Evolutionary conservation across 176 grass and related monocot species (phyloP).

Genomic region (Eragrostis nindensis): DNA sequence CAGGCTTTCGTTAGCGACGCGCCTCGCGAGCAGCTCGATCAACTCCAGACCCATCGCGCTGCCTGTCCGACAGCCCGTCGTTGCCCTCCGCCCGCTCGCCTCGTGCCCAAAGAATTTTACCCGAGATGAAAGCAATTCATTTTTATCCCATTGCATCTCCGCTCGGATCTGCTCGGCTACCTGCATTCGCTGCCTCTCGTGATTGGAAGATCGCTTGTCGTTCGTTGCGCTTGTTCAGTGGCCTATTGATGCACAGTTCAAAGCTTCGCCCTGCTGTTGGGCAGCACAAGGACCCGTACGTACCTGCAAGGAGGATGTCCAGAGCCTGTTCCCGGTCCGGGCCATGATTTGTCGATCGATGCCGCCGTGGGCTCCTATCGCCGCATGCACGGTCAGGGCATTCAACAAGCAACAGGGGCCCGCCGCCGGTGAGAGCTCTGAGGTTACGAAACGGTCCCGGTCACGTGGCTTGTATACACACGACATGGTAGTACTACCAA

Average conservation of each 20-base stretch:
- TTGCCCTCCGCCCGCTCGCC: too few relatives aligned
- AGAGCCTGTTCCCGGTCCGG: background rate
- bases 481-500: background rate
- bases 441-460: background rate
- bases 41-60: too few relatives aligned
- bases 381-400: constrained; percentile 15
- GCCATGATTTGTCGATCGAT: background rate
- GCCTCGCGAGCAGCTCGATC: too few relatives aligned
- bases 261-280: background rate
- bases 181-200: too few relatives aligned
- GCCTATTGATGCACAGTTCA: constrained; percentile 9
- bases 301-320: background rate
- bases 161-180: too few relatives aligned
- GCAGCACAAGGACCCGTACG: background rate
- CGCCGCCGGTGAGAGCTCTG: background rate
- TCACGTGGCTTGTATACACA: background rate
- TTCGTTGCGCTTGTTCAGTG: background rate
- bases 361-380: background rate
- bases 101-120: too few relatives aligned
- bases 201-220: too few relatives aligned
- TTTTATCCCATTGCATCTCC: background rate
- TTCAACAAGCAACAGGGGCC: background rate
- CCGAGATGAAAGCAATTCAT: too few relatives aligned
- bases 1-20: too few relatives aligned
- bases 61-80: too few relatives aligned